A percentile compares a stretch with the other conserved stretches of the same genome.
These are phyloP conservation scores for Cryptococcus wingfieldii DNA, from an alignment of 1,284 basidiomycete species.

Conservation along the genomic window DNA sequence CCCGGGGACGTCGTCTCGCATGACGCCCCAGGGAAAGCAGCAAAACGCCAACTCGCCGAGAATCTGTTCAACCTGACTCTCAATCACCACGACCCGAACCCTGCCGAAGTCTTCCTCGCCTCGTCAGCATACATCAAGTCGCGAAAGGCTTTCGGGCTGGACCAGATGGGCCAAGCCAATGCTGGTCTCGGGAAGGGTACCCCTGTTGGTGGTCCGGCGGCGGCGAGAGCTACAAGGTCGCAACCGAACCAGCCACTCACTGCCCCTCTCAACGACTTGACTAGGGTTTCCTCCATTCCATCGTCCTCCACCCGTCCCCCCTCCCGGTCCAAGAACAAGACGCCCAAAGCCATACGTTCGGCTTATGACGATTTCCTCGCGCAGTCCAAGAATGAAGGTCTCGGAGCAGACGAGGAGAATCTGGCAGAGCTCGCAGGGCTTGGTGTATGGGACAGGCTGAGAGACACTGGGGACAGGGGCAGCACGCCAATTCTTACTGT, in stretches of 20 bases:
- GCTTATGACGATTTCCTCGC: too few species aligned
- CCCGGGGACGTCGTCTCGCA: background rate
- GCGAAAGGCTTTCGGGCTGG: too few species aligned
- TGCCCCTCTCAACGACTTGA: background rate
- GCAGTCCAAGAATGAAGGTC: too few species aligned
- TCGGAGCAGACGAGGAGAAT: too few species aligned
- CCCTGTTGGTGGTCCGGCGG: background rate
- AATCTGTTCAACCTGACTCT: slow-evolving; percentile 7
- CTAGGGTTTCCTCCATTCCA: background rate
- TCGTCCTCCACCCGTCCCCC: background rate
- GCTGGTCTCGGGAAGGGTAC: slow-evolving; percentile 1
- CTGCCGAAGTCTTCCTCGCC: slow-evolving; percentile 7
- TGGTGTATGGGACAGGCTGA: too few species aligned
- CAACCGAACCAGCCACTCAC: background rate
- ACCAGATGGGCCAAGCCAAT: too few species aligned
- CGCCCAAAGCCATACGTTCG: background rate
- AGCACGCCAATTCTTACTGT: too few species aligned
- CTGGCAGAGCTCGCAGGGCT: too few species aligned
- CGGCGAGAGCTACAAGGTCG: too few species aligned
- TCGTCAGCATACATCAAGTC: slow-evolving; percentile 2
- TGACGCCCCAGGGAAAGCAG: background rate
- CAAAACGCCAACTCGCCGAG: slow-evolving; percentile 4
- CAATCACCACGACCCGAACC: slow-evolving; percentile 5
- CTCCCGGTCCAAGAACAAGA: background rate
- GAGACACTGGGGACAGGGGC: too few species aligned